Conservation (phyloP, 2,329 filamentous ascomycete species). For the Alternaria sp. region DNA sequence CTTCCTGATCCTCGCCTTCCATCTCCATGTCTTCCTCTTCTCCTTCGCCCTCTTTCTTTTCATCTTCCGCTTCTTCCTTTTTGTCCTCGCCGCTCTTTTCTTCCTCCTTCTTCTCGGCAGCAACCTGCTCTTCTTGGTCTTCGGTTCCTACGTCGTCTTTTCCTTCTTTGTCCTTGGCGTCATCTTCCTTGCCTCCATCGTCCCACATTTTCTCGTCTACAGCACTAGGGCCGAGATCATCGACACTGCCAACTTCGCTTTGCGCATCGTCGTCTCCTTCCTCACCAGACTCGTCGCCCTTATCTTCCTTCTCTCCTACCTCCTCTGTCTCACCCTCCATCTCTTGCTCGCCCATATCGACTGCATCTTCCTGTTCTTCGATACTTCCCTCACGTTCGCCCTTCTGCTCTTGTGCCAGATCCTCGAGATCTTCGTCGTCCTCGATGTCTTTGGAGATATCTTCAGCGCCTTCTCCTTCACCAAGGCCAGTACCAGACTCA, state of each 20-base stretch:
- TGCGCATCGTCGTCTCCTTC: slow-evolving; percentile 71
- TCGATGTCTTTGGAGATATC: slow-evolving; percentile 98
- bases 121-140: slow-evolving; percentile 57
- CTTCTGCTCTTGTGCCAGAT: slow-evolving; percentile 85
- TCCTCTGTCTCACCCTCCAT: slow-evolving; percentile 85
- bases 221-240: slow-evolving; percentile 86
- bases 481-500: slow-evolving; percentile 90
- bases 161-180: slow-evolving; percentile 82
- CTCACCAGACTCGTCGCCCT: slow-evolving; percentile 62
- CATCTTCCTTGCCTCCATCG: slow-evolving; percentile 77
- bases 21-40: slow-evolving; percentile 60
- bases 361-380: slow-evolving; percentile 81
- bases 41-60: slow-evolving; percentile 67
- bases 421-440: slow-evolving; percentile 90
- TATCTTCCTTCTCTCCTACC: slow-evolving; percentile 60
- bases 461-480: slow-evolving; percentile 92
- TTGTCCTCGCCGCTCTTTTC: slow-evolving; percentile 64
- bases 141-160: slow-evolving; percentile 63
- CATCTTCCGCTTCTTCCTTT: slow-evolving; percentile 67
- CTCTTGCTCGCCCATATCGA: slow-evolving; percentile 93
- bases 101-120: slow-evolving; percentile 58
- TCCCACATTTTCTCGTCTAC: slow-evolving; percentile 99
- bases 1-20: slow-evolving; percentile 67
- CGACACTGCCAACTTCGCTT: slow-evolving; percentile 88
- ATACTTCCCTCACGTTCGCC: slow-evolving; percentile 68